These are phyloP conservation scores for Neurospora sp. DNA, from an alignment of 495 filamentous ascomycete genomes.

Conservation along the genomic window DNA sequence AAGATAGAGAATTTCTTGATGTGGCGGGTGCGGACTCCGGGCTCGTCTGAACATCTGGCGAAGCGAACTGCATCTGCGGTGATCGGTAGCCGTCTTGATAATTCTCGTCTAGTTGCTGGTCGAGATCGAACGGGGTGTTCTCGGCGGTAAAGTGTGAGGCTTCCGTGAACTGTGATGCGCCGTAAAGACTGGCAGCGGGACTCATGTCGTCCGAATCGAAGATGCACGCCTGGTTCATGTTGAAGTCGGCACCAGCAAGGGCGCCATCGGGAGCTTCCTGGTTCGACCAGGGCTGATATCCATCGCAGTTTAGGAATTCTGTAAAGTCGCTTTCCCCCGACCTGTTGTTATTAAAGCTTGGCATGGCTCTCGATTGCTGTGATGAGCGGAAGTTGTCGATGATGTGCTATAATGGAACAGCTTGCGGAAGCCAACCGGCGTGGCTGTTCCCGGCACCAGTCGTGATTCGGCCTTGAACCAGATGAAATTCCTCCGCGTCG, in stretches of 20 bases:
- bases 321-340: not conserved
- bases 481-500: not conserved
- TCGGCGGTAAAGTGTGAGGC: not conserved
- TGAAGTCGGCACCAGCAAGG: not conserved
- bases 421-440: not conserved
- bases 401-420: not conserved
- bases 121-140: not conserved
- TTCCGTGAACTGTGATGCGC: not conserved
- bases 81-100: not conserved
- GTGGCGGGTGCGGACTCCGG: not conserved
- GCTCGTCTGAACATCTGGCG: not conserved
- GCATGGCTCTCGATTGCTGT: not conserved
- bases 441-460: not conserved
- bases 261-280: not conserved
- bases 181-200: not conserved
- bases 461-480: not conserved
- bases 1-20: not conserved
- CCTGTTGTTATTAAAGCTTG: not conserved
- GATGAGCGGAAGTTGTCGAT: not conserved
- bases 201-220: not conserved
- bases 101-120: not conserved
- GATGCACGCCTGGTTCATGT: not conserved
- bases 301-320: not conserved
- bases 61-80: not conserved
- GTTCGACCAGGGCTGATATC: not conserved